Evolutionary conservation across 176 grass and related monocot species (phyloP).

Genomic region (Cocos nucifera): DNA sequence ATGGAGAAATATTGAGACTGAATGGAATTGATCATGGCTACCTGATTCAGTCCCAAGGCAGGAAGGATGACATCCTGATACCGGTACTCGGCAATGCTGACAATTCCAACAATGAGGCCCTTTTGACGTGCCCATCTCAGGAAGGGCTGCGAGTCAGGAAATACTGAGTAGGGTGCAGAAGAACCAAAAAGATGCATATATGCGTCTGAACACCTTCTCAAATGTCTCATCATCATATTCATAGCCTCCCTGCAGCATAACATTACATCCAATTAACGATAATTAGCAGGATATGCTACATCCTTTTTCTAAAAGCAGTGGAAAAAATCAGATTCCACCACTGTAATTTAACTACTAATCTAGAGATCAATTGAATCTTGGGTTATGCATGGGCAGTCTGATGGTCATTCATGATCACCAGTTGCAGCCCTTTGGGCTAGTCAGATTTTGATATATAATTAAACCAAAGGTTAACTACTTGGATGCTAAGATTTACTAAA

Average conservation of each 20-base stretch:
- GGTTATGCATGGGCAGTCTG: no score
- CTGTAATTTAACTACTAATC: no score
- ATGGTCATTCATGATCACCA: no score
- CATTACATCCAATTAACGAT: not conserved
- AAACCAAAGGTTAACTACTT: no score
- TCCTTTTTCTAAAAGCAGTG: no score
- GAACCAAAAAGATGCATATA: conserved; percentile 96
- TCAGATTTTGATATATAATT: no score
- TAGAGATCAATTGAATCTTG: no score
- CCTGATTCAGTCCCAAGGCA: conserved; percentile 56
- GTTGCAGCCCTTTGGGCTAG: no score
- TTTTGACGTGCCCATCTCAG: conserved; percentile 55
- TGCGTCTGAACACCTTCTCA: conserved; percentile 85
- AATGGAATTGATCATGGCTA: not conserved
- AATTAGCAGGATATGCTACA: no score
- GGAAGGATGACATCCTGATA: conserved; percentile 90
- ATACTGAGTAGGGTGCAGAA: conserved; percentile 70
- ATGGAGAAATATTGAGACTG: no score
- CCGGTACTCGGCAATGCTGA: conserved; percentile 90
- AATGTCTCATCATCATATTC: conserved; percentile 93
- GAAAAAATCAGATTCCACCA: no score
- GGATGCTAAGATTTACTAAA: no score
- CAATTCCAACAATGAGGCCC: conserved; percentile 66
- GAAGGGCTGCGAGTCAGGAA: conserved; percentile 72
- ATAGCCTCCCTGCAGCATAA: conserved; percentile 65